Conservation (phyloP, 1,284 basidiomycete species). For the Hymenochaete sp. region DNA sequence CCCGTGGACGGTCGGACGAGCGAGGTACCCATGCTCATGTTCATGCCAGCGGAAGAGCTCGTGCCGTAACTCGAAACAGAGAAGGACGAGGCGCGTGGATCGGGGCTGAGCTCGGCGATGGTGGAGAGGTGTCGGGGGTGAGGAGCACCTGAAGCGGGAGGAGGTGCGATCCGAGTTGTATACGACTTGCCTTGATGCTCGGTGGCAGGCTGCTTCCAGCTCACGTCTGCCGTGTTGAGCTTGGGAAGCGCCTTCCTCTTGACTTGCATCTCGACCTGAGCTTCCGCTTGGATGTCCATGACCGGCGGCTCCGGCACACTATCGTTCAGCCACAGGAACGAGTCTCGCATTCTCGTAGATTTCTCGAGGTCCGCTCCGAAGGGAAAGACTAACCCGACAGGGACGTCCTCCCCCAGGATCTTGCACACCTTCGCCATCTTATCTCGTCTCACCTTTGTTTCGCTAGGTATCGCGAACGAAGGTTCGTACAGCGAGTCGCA, state of each 20-base stretch:
- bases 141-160: not conserved
- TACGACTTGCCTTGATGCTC: not conserved
- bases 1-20: slow-evolving; percentile 2
- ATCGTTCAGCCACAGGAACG: not conserved
- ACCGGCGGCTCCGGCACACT: not conserved
- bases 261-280: too few species aligned
- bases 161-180: not conserved
- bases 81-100: slow-evolving; percentile 3
- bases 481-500: slow-evolving; percentile 14
- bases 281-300: not conserved
- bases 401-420: slow-evolving; percentile 16
- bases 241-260: slow-evolving; percentile 6
- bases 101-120: slow-evolving; percentile 10
- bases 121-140: slow-evolving; percentile 2
- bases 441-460: slow-evolving; percentile 8
- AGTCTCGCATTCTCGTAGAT: not conserved
- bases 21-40: too few species aligned
- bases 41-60: too few species aligned
- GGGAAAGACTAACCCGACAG: slow-evolving; percentile 15
- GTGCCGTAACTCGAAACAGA: too few species aligned
- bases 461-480: slow-evolving; percentile 9
- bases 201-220: not conserved
- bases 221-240: not conserved
- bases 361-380: not conserved
- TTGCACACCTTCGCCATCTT: slow-evolving; percentile 18